A percentile compares a stretch with the other conserved stretches of the same genome.
phyloP scores from a whole-genome alignment of 805 yeast species.

The Starmerella stigmatis region DNA sequence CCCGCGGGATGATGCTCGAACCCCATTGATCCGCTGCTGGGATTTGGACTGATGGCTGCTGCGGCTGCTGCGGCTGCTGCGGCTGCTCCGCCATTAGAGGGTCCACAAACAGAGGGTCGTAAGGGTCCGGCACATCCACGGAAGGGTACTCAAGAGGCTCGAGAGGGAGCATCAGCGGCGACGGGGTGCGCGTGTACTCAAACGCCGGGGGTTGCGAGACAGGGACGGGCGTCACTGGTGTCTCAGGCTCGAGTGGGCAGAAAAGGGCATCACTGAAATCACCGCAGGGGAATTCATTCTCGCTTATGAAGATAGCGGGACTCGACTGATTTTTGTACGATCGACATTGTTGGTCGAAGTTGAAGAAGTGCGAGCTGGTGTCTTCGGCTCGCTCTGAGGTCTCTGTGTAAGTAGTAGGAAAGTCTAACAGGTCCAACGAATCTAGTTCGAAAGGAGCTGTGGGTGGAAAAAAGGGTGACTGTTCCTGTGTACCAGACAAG shows the following conservation, averaged over 20 bases:
- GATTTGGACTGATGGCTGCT: too few species aligned
- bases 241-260: not conserved
- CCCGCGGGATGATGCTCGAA: slow-evolving; percentile 6
- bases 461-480: slow-evolving; percentile 8
- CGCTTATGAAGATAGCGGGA: not conserved
- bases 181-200: slow-evolving; percentile 4
- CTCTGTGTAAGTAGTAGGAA: slow-evolving; percentile 3
- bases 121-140: not conserved
- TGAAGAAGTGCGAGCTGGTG: not conserved
- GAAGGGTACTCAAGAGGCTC: not conserved
- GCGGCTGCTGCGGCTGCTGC: too few species aligned
- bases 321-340: not conserved
- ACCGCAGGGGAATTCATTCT: not conserved
- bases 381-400: not conserved
- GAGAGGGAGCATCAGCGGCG: not conserved
- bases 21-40: too few species aligned
- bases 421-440: slow-evolving; percentile 18
- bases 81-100: too few species aligned
- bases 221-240: not conserved
- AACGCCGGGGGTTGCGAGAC: not conserved
- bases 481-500: slow-evolving; percentile 16
- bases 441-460: slow-evolving; percentile 18
- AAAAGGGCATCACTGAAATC: not conserved
- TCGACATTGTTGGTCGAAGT: not conserved
- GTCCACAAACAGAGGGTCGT: not conserved